These are phyloP conservation scores for Trichoderma parareesei DNA, from an alignment of 495 filamentous ascomycete genomes.

Conservation along the genomic window DNA sequence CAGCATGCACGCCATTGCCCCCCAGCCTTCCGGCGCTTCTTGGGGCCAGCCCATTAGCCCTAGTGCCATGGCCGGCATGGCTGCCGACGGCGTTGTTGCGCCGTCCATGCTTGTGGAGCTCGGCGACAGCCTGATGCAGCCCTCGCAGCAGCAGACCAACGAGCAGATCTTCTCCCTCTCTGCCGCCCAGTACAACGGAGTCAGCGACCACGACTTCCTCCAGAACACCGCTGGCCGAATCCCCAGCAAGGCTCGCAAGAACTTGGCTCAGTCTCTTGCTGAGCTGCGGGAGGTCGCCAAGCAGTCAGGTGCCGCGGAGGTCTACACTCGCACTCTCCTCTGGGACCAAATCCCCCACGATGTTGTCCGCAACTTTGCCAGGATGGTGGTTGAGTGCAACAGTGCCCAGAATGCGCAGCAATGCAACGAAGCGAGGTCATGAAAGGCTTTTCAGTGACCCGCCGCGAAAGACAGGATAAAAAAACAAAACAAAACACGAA, in stretches of 20 bases:
- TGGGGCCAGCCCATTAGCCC: conserved; percentile 30
- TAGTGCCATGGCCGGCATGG: conserved; percentile 44
- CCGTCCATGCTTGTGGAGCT: conserved; percentile 66
- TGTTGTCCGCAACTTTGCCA: conserved; percentile 85
- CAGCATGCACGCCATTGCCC: conserved; percentile 38
- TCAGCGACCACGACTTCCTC: conserved; percentile 64
- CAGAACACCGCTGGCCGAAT: conserved; percentile 38
- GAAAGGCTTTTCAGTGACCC: conserved; percentile 17
- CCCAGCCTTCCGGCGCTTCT: conserved; percentile 42
- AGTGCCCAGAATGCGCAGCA: conserved; percentile 21
- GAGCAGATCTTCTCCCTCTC: conserved; percentile 84
- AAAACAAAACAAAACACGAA: conserved; percentile 10
- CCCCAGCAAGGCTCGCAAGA: conserved; percentile 51
- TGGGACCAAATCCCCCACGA: conserved; percentile 91
- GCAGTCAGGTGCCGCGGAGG: conserved; percentile 61
- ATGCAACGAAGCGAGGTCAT: conserved; percentile 29
- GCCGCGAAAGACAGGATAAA: conserved; percentile 11
- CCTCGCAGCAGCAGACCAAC: conserved; percentile 77
- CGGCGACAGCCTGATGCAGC: conserved; percentile 62
- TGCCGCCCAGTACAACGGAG: conserved; percentile 79
- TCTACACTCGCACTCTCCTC: conserved; percentile 86
- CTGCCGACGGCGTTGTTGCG: conserved; percentile 41
- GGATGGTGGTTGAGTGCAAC: conserved; percentile 65
- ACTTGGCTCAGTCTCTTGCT: conserved; percentile 75
- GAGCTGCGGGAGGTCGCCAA: conserved; percentile 64